Base-by-base conservation (phyloP, 495 filamentous ascomycete species). In the Apiosordaria backusii region DNA sequence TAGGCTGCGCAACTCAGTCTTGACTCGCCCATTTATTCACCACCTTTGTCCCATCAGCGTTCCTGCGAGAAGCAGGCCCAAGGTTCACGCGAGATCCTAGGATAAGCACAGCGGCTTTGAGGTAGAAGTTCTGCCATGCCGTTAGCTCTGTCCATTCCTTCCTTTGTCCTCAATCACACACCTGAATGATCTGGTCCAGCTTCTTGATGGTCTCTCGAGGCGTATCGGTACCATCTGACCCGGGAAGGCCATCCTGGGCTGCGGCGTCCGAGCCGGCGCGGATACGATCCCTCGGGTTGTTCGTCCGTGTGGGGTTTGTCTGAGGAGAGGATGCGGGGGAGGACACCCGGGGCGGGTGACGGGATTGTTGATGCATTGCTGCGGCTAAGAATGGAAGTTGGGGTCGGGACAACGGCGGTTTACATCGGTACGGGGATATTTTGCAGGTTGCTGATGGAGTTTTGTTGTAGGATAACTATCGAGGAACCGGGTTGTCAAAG, bases 1-100 rank as follows among this genome's bases (percentile, higher is more conserved):
- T 7, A 29, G 27, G 7, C 7, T 7, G 3, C 7, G 3, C 7
- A 29, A 29, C 27, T 29, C 27, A 4, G 7, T 29, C 27, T 16
- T 53, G 85, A n/a, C 91, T 74, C 89, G 98, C 96, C 95, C 95
- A 98, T 86, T 90, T 92, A 71, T 97, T 97, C 59, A 89, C 83
- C 72, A 87, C 90, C 66, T 85, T 87, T 50, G 73, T 70, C 52
- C 19, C 78, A 71, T 60, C 35, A 15, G 83, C 50, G 70, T 87
- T 80, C 77, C 88, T 15, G 80, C 71, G 76, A 65, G 81, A 86
- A 76, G 80, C 70, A 22, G 85, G 90, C 25, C 88, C 86, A 10
- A 92, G 83, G 57, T 86, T 82, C 58, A 92, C 85, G 61, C 95
- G 85, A 35, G 92, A 88, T 61, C 93, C 88, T 19, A 97, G 78